Base-by-base conservation (phyloP, 208 protist genomes). In the Trypanosoma brucei region DNA sequence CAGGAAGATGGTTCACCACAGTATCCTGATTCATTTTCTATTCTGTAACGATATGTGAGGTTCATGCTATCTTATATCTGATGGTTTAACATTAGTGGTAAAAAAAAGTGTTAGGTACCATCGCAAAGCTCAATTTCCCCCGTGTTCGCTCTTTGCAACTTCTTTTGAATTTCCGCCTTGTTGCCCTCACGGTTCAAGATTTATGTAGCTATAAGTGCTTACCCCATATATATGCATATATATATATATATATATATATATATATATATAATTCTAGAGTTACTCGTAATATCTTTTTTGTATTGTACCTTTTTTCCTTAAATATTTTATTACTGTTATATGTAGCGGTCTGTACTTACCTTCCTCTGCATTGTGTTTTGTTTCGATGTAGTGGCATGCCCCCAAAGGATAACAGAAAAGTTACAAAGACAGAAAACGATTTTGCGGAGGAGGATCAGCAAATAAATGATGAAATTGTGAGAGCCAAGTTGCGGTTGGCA, bases 1-100 rank as follows among this genome's bases (percentile, higher is more conserved):
- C 76, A 14, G 89, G 89, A 35, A 73, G 71, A 55, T 95, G 89
- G 86, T 91, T 93, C 68, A 54, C 73, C 50, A 58, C 61, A 49
- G 36, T 13, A 14, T 75, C 61, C 49, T 66, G 59, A 56, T 13
- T 65, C 40, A 6, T 38, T 33, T 52, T 38, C 40, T 35, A 8
- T 57, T 50, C 22, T 56, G 48, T 4, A 57, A 2, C 33, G 11
- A 44, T 34, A 46, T 42, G 11, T 3, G n/a, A 31, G 44, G 50
- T 55, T 49, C 4, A 44, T 63, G 59, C 55, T 31, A 14, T 46
- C 42, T 55, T 34, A 11, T n/a, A 6, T 11, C 13, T 34, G 0
- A 14, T 11, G 42, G 11, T 46, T 14, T 54, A 31, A 54, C 31
- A 54, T 33, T 7, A 34, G n/a, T 54, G 50, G 50, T 54, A 0